Conservation (phyloP, 768 basidiomycete species). For the Naganishia randhawae region DNA sequence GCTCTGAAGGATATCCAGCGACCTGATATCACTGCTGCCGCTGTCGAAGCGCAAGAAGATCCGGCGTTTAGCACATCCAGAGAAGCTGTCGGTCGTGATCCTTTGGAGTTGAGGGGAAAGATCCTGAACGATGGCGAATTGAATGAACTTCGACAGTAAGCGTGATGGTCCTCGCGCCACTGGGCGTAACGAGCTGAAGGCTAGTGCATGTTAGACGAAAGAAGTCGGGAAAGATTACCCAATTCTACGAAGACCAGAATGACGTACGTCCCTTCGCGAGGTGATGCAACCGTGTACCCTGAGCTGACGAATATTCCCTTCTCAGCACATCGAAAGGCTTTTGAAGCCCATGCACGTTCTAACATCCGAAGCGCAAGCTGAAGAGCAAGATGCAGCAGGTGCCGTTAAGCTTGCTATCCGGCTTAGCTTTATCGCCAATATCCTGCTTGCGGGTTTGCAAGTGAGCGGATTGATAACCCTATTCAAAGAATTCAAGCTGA, state of each 20-base stretch:
- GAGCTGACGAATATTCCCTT: constrained; percentile 15
- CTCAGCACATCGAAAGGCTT: constrained; percentile 74
- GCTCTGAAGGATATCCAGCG: constrained; percentile 1
- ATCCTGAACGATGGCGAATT: constrained; percentile 42
- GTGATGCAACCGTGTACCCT: background rate
- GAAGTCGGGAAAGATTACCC: constrained; percentile 40
- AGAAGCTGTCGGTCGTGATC: constrained; percentile 48
- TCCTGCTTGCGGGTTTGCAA: constrained; percentile 68
- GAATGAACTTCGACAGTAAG: constrained; percentile 43
- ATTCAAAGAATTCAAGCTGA: constrained; percentile 27
- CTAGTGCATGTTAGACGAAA: constrained; percentile 31
- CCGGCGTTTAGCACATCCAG: constrained; percentile 7
- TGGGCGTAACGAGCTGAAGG: background rate
- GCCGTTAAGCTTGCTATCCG: constrained; percentile 77
- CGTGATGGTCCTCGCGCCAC: background rate
- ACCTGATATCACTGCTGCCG: background rate
- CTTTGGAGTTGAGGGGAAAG: constrained; percentile 40
- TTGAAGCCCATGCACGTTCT: constrained; percentile 88
- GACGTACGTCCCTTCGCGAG: constrained; percentile 14
- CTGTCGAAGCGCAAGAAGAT: constrained; percentile 23
- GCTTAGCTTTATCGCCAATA: constrained; percentile 74
- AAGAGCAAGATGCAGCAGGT: constrained; percentile 64
- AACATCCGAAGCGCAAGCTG: constrained; percentile 71
- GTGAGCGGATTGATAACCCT: constrained; percentile 52
- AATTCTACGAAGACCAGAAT: constrained; percentile 49